A percentile compares a stretch with the other conserved stretches of the same genome.
Evolutionary conservation across 768 basidiomycete genomes (phyloP).

Genomic region (Ramaria rubella): DNA sequence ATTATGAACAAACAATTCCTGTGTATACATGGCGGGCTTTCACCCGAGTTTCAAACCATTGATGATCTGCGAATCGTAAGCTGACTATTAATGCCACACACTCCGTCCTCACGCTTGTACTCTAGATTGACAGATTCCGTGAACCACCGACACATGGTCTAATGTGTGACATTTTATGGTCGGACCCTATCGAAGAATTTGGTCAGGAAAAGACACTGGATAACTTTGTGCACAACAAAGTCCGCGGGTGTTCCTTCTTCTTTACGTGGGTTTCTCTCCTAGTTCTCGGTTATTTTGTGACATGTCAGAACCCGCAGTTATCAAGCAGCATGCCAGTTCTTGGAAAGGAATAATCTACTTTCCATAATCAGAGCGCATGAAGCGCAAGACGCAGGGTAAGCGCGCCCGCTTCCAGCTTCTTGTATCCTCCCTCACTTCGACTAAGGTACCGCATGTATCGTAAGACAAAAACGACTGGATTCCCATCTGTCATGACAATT

Average conservation of each 20-base stretch:
- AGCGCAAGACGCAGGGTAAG: constrained; percentile 95
- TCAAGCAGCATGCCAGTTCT: constrained; percentile 93
- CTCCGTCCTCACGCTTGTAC: not conserved
- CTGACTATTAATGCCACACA: too few species aligned
- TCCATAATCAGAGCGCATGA: constrained; percentile 98
- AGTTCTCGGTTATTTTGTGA: constrained; percentile 4
- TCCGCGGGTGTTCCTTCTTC: constrained; percentile 96
- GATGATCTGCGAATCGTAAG: constrained; percentile 87
- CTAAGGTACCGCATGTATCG: constrained; percentile 94
- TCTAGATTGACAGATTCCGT: constrained; percentile 92
- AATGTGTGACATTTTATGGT: constrained; percentile 99
- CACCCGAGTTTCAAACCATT: constrained; percentile 89
- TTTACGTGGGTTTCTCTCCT: constrained; percentile 51
- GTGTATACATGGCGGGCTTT: constrained; percentile 96
- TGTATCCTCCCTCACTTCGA: not conserved
- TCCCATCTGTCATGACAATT: constrained; percentile 99
- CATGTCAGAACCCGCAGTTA: constrained; percentile 47
- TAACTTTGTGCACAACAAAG: constrained; percentile 91
- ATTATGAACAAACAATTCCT: constrained; percentile 99
- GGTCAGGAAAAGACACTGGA: constrained; percentile 89
- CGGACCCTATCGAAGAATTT: constrained; percentile 96
- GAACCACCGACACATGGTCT: constrained; percentile 96
- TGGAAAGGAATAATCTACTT: constrained; percentile 93
- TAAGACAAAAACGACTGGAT: constrained; percentile 96
- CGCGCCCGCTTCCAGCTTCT: not conserved